Base-by-base conservation (phyloP, 768 basidiomycete species). In the Dendrothele bispora region DNA sequence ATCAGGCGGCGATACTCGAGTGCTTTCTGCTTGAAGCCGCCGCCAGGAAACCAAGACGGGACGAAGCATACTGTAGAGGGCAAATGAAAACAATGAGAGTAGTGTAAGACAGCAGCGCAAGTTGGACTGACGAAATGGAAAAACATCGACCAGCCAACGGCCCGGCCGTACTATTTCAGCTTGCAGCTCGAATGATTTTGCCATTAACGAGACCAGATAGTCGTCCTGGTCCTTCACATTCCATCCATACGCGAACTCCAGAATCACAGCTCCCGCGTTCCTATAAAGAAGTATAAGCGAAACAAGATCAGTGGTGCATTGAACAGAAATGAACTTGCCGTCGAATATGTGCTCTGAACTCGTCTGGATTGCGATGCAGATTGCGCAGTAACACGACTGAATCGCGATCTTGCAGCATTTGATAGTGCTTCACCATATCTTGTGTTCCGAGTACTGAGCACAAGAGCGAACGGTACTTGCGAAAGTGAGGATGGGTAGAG, bases 81-180 rank as follows among this genome's bases (percentile, higher is more conserved):
- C 18, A 32, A 10, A 32, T n/a, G n/a, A 32, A 10, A 32, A 10
- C 30, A 32, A 32, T n/a, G 30, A 32, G n/a, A 10, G 30, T 10
- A 10, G 30, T 10, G 10, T 10, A 32, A 32, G 30, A 32, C 30
- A 32, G 30, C n/a, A n/a, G 30, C n/a, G 10, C 30, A 32, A n/a
- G n/a, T 10, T n/a, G 30, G 10, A 32, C 30, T 10, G 10, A 32
- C 30, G n/a, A 32, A 32, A 10, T 32, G 30, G 30, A 32, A 32
- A 32, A 32, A 32, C 10, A 32, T 32, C 30, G 10, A 32, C 30
- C 10, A 32, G 10, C 10, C 10, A 32, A 32, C 10, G 30, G 10
- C 74, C 74, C 7, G 72, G 71, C n/a, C n/a, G n/a, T n/a, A n/a
- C n/a, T 32, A n/a, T 10, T 32, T 32, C 30, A 32, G 30, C 30